Evolutionary conservation across 2,329 filamentous ascomycete species (phyloP).

Genomic region (Fusarium mangiferae): DNA sequence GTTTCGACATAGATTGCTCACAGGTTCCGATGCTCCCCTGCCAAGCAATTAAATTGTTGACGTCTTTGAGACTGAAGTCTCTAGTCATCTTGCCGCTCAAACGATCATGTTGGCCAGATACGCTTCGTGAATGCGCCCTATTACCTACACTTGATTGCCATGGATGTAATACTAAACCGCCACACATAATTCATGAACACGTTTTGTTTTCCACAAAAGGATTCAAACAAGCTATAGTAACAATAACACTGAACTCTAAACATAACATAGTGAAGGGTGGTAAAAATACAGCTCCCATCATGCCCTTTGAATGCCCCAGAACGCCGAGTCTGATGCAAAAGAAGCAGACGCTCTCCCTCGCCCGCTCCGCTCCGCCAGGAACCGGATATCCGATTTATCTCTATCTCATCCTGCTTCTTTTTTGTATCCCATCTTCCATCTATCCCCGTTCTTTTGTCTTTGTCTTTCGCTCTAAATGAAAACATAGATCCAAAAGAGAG

Average conservation of each 20-base stretch:
- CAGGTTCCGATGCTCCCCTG: neutral
- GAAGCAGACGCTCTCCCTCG: constrained; percentile 36
- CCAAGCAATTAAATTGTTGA: neutral
- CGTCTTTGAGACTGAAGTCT: neutral
- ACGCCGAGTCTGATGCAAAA: constrained; percentile 47
- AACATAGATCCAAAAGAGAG: constrained; percentile 25
- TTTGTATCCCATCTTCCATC: constrained; percentile 19
- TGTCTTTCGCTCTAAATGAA: constrained; percentile 16
- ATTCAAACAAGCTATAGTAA: constrained; percentile 24
- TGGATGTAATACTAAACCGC: neutral
- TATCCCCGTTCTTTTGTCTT: constrained; percentile 19
- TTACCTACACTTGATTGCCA: neutral
- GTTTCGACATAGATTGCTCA: neutral
- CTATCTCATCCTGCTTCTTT: constrained; percentile 15
- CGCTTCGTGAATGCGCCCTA: neutral
- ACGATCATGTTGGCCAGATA: neutral
- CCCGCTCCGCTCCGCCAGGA: constrained; percentile 30
- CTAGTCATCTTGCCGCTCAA: neutral
- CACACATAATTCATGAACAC: constrained; percentile 5
- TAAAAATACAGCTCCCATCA: constrained; percentile 42
- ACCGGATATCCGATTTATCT: constrained; percentile 30
- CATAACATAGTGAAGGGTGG: constrained; percentile 10
- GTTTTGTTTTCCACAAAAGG: constrained; percentile 14
- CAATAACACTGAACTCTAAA: constrained; percentile 18
- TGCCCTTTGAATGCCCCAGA: constrained; percentile 45